Conservation (phyloP, 108 stramenopile species). For the Pseudonitzschia multistriata region DNA sequence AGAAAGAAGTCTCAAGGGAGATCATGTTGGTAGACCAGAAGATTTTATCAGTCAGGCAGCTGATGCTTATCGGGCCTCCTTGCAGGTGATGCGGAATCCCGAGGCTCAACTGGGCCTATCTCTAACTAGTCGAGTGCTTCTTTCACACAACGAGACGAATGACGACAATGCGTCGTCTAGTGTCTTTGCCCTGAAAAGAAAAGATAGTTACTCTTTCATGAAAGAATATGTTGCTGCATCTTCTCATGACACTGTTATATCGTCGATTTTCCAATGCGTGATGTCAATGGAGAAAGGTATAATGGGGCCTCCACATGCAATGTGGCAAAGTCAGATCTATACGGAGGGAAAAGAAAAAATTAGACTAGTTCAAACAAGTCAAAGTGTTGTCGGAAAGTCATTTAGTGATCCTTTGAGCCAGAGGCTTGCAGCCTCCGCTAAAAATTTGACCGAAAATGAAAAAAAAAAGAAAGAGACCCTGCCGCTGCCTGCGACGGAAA, state of each 20-base stretch:
- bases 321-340: constrained; percentile 6
- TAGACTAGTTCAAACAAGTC: background rate
- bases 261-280: constrained; percentile 12
- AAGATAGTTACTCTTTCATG: constrained; percentile 22
- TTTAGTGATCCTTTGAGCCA: background rate
- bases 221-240: constrained; percentile 21
- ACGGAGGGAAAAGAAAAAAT: background rate
- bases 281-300: constrained; percentile 27
- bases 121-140: constrained; percentile 34
- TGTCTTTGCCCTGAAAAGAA: background rate
- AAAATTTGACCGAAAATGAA: background rate
- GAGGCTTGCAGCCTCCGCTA: background rate
- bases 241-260: background rate
- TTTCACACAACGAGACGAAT: background rate
- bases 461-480: background rate
- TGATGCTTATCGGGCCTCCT: constrained; percentile 65
- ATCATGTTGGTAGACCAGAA: constrained; percentile 11
- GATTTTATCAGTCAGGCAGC: constrained; percentile 41
- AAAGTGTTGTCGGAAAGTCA: background rate
- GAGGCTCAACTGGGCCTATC: constrained; percentile 57
- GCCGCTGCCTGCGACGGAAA: background rate
- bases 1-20: background rate
- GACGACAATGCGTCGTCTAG: background rate
- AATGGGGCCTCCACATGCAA: background rate
- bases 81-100: constrained; percentile 59